A percentile compares a stretch with the other conserved stretches of the same genome.
Evolutionary conservation across 2,329 filamentous ascomycete genomes (phyloP).

Genomic region (Raffaelea deltoideospora): DNA sequence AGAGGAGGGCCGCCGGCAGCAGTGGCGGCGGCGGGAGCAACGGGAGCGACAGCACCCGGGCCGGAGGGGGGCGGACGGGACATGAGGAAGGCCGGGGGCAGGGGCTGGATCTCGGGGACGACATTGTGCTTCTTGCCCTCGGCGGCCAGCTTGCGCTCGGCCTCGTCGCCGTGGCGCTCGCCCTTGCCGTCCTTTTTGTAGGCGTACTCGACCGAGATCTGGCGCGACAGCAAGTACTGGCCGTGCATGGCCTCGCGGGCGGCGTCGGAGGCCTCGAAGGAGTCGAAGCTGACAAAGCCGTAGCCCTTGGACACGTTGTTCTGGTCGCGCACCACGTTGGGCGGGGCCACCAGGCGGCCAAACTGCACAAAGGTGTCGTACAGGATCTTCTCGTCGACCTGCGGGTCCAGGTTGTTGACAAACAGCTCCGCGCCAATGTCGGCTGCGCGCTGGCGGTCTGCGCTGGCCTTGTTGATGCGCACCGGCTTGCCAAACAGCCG

Average conservation of each 20-base stretch:
- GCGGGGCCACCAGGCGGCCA: constrained; percentile 66
- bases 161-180: constrained; percentile 86
- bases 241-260: constrained; percentile 88
- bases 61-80: constrained; percentile 12
- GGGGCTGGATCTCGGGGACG: constrained; percentile 59
- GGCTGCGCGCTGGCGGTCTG: constrained; percentile 85
- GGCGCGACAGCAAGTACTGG: constrained; percentile 93
- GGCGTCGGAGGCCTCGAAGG: constrained; percentile 86
- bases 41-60: background rate
- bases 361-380: constrained; percentile 92
- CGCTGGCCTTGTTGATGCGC: constrained; percentile 82
- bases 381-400: constrained; percentile 90
- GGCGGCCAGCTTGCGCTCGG: constrained; percentile 78
- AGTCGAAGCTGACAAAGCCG: constrained; percentile 84
- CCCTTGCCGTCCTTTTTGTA: constrained; percentile 99
- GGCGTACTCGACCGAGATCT: constrained; percentile 91
- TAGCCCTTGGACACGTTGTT: constrained; percentile 84
- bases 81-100: constrained; percentile 59
- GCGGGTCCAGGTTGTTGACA: constrained; percentile 83
- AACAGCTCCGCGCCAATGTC: constrained; percentile 96
- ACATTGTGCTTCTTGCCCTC: constrained; percentile 94
- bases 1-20: background rate
- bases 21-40: constrained; percentile 1
- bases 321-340: constrained; percentile 88
- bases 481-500: constrained; percentile 88